Conservation (phyloP, 2,329 filamentous ascomycete genomes). For the Dactylellina parvicollis region DNA sequence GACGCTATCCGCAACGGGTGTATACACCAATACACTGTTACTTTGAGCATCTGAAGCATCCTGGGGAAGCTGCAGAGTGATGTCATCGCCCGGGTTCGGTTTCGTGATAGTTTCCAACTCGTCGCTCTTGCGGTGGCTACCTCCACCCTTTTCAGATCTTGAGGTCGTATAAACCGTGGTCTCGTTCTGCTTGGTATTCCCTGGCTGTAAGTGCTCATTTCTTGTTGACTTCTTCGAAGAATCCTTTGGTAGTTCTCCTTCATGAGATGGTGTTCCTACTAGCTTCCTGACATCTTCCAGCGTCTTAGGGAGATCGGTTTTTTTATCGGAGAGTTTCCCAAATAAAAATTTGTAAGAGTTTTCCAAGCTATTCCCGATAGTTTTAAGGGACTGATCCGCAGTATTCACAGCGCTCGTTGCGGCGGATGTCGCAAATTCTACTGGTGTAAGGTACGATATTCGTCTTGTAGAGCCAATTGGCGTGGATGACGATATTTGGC, state of each 20-base stretch:
- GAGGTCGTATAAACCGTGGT: no score
- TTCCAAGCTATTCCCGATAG: conserved; percentile 86
- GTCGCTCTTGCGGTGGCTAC: neutral
- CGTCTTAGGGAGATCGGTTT: conserved; percentile 78
- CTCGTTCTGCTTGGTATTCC: no score
- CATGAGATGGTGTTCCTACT: conserved; percentile 75
- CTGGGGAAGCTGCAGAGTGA: neutral
- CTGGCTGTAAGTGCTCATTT: no score
- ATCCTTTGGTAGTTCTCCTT: conserved; percentile 22
- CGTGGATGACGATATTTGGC: neutral
- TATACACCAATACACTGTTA: conserved; percentile 4
- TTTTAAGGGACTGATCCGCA: conserved; percentile 91
- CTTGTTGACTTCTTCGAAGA: no score
- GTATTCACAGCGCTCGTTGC: conserved; percentile 69
- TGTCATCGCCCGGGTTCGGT: neutral
- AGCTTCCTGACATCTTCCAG: conserved; percentile 91
- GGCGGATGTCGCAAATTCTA: conserved; percentile 56
- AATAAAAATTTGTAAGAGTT: conserved; percentile 94
- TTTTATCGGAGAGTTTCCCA: conserved; percentile 77
- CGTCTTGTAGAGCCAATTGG: conserved; percentile 12
- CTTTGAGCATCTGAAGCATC: neutral
- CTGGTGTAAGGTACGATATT: conserved; percentile 56
- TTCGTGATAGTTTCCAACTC: neutral
- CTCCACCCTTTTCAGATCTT: neutral
- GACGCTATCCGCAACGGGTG: conserved; percentile 48